Evolutionary conservation across 768 basidiomycete species (phyloP), one percentile per base, ranked within the genome.

Genomic region (Auricularia heimuer): DNA sequence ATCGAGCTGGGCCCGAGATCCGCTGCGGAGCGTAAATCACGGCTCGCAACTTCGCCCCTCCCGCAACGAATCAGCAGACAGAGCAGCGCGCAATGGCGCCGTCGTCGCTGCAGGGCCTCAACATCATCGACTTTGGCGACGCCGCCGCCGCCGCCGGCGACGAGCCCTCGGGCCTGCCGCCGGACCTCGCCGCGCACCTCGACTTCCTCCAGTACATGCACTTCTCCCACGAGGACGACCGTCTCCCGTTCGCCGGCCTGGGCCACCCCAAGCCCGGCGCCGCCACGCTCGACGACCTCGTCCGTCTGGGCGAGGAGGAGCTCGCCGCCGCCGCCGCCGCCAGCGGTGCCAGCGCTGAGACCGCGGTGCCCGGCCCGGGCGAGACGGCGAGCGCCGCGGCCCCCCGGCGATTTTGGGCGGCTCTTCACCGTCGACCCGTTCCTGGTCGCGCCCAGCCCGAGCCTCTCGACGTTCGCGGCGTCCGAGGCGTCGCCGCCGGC

Each of bases 171-270:
- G 75, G 79, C 67, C 11, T 74, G 35, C 82, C 84, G 72, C 86
- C 88, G 11, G 91, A 93, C 75, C 80, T 92, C 64, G 80, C 81
- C 21, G 86, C 89, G 0, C 89, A 90, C 73, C 85, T 91, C 63
- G 87, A 88, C 73, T 79, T 94, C 63, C 94, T 92, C 92, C 7
- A 42, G 69, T 80, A 54, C 70, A 68, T 42, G 44, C 70, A n/a
- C 74, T 37, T 29, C 64, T 51, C 24, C 44, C 18, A 47, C 24
- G 45, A 29, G 58, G 61, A 62, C 29, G 51, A 54, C 35, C 21
- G 42, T 16, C 72, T 79, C 64, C 72, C 63, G 24, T 79, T 61
- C 54, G 39, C 34, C 35, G 64, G 54, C 29, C 54, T 61, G 24
- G 45, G 54, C 35, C 21, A 42, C 29, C 35, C 47, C 56, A 29